Base-by-base conservation (phyloP, 176 grass and related monocot species). In the Aegilops speltoides region DNA sequence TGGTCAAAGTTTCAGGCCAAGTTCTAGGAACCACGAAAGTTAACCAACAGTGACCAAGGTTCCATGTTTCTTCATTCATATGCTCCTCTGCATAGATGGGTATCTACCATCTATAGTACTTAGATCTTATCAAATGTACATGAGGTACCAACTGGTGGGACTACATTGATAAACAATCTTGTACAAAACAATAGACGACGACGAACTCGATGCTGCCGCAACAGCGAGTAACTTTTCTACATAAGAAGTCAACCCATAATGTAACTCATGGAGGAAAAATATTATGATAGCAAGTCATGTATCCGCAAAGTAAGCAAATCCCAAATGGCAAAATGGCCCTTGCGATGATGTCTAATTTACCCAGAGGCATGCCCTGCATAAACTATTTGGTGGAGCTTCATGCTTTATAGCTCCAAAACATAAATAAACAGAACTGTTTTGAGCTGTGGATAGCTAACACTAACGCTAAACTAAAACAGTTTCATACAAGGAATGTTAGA, bases 381-480 rank as follows among this genome's bases (percentile, higher is more conserved):
- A 46, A 75, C 59, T 20, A 65, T 64, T 17, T 34, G n/a, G 37
- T 33, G 20, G 80, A 75, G 37, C 29, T 16, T 29, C 33, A 60
- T 2, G 1, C 19, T 60, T n/a, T 61, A 59, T 70, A 88, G 61
- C 41, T 64, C 3, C 76, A 64, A 25, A 68, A 66, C 3, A 28
- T 29, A 3, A 71, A 48, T 41, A 40, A 20, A 7, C 5, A 4
- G 36, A 78, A 43, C 25, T 25, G 16, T 26, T 71, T 78, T 77
- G 46, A 83, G 68, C 37, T 71, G 52, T 36, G 37, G 26, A 45
- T 63, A 77, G 56, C 74, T 80, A 85, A 59, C 59, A 68, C 31
- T 89, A 80, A 62, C 10, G 66, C 70, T n/a, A 79, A 65, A 75
- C 57, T 23, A 29, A 73, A 20, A 76, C 15, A 32, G 20, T 64